A percentile compares a stretch with the other conserved stretches of the same genome.
phyloP scores from a whole-genome alignment of 1,284 basidiomycete genomes.

The Chondrostereum purpureum region DNA sequence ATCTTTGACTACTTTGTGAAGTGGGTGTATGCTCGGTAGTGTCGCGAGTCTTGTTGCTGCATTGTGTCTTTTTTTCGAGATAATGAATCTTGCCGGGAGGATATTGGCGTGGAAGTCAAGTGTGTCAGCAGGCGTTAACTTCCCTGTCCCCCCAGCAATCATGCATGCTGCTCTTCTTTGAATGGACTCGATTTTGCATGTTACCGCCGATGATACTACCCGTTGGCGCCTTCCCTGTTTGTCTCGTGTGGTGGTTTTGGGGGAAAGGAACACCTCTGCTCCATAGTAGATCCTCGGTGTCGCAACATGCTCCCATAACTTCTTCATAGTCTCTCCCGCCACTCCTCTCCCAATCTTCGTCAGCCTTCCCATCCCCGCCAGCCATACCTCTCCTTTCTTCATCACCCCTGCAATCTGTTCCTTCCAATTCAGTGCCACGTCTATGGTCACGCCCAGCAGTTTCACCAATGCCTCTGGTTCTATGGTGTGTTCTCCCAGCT shows the following conservation, averaged over 20 bases:
- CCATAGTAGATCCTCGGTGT: conserved; percentile 2
- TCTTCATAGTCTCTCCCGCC: background rate
- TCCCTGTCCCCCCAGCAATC: background rate
- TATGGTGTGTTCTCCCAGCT: background rate
- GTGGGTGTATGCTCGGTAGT: background rate
- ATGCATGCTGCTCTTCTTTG: background rate
- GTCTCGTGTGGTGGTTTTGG: conserved; percentile 1
- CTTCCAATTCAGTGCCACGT: background rate
- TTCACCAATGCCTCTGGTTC: background rate
- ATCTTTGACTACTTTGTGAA: too few relatives aligned
- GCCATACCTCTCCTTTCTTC: conserved; percentile 3
- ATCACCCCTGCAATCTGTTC: background rate
- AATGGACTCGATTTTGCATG: too few relatives aligned
- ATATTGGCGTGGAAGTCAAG: background rate
- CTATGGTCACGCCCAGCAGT: background rate
- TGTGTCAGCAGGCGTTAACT: background rate
- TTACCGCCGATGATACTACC: too few relatives aligned
- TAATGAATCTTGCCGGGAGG: background rate
- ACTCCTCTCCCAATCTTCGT: background rate
- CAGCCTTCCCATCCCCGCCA: background rate
- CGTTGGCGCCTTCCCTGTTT: background rate
- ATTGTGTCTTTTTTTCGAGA: background rate
- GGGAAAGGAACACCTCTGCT: conserved; percentile 2
- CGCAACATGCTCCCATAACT: background rate
- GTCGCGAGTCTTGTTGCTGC: background rate